Conservation (phyloP, 169 alveolate genomes). For the Plasmodium vivax region DNA sequence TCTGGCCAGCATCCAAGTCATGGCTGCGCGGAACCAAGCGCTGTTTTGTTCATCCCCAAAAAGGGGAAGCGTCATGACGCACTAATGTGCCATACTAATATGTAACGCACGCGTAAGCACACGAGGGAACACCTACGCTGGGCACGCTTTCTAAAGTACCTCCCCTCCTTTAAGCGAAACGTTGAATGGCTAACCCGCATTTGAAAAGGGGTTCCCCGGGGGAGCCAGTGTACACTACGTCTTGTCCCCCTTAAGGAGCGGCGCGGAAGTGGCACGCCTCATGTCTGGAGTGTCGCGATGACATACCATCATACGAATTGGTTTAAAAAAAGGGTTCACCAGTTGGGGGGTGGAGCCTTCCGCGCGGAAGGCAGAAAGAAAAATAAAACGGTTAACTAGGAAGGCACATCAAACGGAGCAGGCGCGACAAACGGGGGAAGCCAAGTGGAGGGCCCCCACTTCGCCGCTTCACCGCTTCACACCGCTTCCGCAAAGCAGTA, state of each 20-base stretch:
- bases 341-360: not conserved
- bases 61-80: not conserved
- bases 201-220: not conserved
- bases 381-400: not conserved
- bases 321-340: not conserved
- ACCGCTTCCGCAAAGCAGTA: slow-evolving; percentile 22
- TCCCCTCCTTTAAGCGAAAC: not conserved
- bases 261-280: not conserved
- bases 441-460: not conserved
- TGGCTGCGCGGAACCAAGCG: not conserved
- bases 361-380: not conserved
- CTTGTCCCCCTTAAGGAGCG: not conserved
- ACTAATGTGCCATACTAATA: not conserved
- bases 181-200: not conserved
- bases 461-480: not conserved
- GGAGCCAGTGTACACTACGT: not conserved
- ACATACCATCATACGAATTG: not conserved
- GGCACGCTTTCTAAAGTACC: not conserved
- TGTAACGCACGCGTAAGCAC: not conserved
- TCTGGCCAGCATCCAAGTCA: not conserved
- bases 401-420: not conserved
- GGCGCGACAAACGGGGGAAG: not conserved
- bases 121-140: not conserved
- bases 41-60: not conserved
- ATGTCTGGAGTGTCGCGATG: not conserved